Percentiles rank a stretch among this genome's conserved stretches.
These are phyloP conservation scores for Trichoderma guizhouense DNA, from an alignment of 2,329 filamentous ascomycete species.

Conservation along the genomic window DNA sequence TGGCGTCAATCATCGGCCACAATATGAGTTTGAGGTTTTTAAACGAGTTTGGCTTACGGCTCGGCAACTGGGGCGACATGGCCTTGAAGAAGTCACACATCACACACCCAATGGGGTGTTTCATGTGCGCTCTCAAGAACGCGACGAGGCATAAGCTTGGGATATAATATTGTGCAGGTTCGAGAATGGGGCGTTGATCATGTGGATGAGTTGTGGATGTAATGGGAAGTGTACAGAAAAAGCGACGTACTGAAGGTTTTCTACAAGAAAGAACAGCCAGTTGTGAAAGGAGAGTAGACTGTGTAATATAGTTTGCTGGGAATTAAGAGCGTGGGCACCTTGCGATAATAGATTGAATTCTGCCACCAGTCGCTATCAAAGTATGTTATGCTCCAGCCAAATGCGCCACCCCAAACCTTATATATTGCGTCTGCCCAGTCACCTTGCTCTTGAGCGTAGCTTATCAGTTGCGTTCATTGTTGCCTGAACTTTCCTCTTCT, in stretches of 20 bases:
- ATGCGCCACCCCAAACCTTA: too few species aligned
- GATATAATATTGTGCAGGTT: too few species aligned
- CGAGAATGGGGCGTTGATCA: background rate
- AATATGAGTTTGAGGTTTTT: background rate
- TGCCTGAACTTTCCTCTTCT: too few species aligned
- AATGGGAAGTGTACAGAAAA: background rate
- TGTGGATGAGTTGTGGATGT: background rate
- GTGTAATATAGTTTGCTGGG: too few species aligned
- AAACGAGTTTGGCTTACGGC: background rate
- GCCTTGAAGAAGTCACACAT: background rate
- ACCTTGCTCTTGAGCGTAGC: too few species aligned
- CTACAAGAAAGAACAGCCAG: too few species aligned
- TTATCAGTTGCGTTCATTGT: too few species aligned
- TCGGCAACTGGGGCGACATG: background rate
- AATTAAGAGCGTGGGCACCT: fast-evolving
- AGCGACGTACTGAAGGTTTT: fast-evolving
- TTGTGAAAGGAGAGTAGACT: too few species aligned
- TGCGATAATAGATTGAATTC: too few species aligned
- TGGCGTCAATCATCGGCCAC: background rate
- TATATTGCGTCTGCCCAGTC: too few species aligned
- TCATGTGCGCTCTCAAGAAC: background rate
- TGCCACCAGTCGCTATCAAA: too few species aligned
- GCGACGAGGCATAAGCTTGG: background rate
- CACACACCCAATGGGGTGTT: background rate
- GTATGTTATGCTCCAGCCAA: too few species aligned